phyloP scores from a whole-genome alignment of 495 filamentous ascomycete species.

The Aspergillus conjunctus region DNA sequence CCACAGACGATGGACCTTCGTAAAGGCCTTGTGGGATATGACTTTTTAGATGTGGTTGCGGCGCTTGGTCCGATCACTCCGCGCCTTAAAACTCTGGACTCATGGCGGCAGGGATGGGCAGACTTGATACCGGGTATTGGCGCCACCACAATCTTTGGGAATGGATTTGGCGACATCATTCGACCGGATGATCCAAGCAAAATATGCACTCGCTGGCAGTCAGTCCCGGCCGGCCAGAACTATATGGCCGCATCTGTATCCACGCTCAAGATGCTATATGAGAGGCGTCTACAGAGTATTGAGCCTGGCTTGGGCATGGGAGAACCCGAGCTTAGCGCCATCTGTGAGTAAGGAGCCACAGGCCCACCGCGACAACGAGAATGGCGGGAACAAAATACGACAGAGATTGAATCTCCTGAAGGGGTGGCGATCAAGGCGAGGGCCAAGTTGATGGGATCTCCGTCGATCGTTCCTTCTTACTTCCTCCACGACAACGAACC shows the following conservation, averaged over 20 bases:
- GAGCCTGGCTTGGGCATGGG: not conserved
- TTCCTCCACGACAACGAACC: too few relatives aligned
- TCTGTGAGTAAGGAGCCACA: not conserved
- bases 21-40: not conserved
- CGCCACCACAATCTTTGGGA: not conserved
- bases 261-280: conserved; percentile 1
- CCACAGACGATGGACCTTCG: not conserved
- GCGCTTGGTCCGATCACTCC: not conserved
- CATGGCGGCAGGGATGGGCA: not conserved
- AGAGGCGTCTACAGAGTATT: not conserved
- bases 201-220: conserved; percentile 3
- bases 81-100: not conserved
- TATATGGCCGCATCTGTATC: conserved; percentile 1
- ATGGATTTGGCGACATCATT: conserved; percentile 4
- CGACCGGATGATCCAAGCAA: not conserved
- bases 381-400: not conserved
- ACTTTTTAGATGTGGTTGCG: not conserved
- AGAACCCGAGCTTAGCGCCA: not conserved
- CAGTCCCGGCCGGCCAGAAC: not conserved
- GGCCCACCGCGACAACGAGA: not conserved
- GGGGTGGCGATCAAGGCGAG: not conserved
- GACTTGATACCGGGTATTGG: not conserved
- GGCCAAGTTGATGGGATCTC: not conserved
- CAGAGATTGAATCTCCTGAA: not conserved
- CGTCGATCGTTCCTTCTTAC: not conserved